Percentiles rank a stretch among this genome's conserved stretches.
Evolutionary conservation across 352 stramenopile species (phyloP).

Genomic region (Phytophthora fragariae): DNA sequence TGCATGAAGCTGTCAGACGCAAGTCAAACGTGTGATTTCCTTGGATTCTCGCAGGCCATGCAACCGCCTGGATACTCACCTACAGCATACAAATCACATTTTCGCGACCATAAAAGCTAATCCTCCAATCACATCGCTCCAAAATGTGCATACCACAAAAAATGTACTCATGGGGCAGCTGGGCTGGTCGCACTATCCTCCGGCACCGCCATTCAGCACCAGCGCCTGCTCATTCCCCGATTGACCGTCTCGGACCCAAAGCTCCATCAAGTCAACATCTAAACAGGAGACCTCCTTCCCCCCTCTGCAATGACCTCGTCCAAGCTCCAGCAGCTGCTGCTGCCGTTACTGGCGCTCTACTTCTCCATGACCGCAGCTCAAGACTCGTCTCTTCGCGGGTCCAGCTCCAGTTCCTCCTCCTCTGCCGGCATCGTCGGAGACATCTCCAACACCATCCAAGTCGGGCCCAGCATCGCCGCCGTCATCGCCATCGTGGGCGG

Average conservation of each 20-base stretch:
- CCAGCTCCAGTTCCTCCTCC: constrained; percentile 16
- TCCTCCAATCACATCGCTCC: neutral
- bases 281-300: neutral
- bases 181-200: constrained; percentile 17
- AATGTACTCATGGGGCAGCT: constrained; percentile 4
- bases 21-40: constrained; percentile 22
- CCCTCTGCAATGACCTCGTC: neutral
- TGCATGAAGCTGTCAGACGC: constrained; percentile 3
- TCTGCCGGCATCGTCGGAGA: constrained; percentile 24
- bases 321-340: constrained; percentile 30
- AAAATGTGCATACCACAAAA: constrained; percentile 1
- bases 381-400: constrained; percentile 26
- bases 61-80: constrained; percentile 23
- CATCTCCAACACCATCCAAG: constrained; percentile 39
- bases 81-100: neutral
- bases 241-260: constrained; percentile 15
- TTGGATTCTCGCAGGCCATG: constrained; percentile 20
- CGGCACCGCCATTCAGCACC: neutral
- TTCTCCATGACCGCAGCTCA: constrained; percentile 11
- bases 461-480: constrained; percentile 46
- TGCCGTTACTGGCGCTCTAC: constrained; percentile 28
- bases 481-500: constrained; percentile 56
- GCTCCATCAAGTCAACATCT: neutral
- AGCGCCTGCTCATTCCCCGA: constrained; percentile 22
- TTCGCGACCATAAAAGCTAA: constrained; percentile 14